A percentile compares a stretch with the other conserved stretches of the same genome.
Conservation (phyloP, 129 eudicot genomes). For the Chrysanthemum lavandulifolium region DNA sequence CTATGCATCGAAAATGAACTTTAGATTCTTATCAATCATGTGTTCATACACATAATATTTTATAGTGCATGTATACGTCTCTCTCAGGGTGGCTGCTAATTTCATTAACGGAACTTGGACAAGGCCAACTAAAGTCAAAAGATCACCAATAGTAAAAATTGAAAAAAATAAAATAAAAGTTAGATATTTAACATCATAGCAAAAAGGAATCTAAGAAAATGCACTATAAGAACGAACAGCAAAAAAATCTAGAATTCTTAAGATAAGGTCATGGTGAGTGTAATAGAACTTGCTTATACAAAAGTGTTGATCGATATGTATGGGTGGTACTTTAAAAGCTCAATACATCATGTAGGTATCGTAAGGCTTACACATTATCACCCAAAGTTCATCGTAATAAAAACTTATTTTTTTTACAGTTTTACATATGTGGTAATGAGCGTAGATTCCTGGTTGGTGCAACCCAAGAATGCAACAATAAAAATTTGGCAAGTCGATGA, state of each 20-base stretch:
- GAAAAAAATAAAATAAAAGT: background rate
- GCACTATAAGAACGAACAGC: too few relatives aligned
- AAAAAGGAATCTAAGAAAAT: too few relatives aligned
- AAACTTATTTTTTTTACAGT: background rate
- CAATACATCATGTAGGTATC: too few relatives aligned
- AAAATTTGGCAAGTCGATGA: conserved; percentile 30
- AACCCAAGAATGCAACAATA: background rate
- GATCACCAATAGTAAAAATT: background rate
- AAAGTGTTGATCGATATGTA: too few relatives aligned
- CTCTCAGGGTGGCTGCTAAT: conserved; percentile 24
- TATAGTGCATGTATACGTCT: conserved; percentile 13
- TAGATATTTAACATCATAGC: background rate
- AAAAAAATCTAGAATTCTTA: too few relatives aligned
- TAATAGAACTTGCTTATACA: too few relatives aligned
- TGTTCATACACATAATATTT: background rate
- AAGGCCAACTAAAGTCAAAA: conserved; percentile 13
- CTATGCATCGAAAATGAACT: background rate
- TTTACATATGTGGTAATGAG: background rate
- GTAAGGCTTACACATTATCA: too few relatives aligned
- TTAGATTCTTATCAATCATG: background rate
- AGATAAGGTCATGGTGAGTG: too few relatives aligned
- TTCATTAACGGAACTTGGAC: conserved; percentile 27
- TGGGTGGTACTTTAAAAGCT: too few relatives aligned
- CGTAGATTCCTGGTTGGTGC: background rate
- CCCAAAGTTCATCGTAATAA: too few relatives aligned